These are phyloP conservation scores for Didymella pinodella DNA, from an alignment of 2,329 filamentous ascomycete species.

Conservation along the genomic window DNA sequence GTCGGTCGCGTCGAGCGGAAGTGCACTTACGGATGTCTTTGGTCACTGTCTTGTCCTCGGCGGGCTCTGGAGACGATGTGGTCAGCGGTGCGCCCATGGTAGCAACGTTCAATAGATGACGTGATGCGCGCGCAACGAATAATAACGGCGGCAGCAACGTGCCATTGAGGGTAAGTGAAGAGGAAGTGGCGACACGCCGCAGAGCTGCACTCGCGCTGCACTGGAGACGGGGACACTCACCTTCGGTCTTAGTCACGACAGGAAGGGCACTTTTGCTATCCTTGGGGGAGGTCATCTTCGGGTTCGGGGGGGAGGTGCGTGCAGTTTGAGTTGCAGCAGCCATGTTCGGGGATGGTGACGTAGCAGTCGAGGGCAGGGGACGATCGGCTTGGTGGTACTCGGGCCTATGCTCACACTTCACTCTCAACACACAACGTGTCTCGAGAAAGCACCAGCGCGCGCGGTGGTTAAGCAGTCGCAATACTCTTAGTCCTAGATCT, in stretches of 20 bases:
- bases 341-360: slow-evolving; percentile 48
- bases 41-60: slow-evolving; percentile 30
- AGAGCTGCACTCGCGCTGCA: slow-evolving; percentile 11
- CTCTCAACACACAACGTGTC: slow-evolving; percentile 35
- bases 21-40: slow-evolving; percentile 20
- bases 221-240: slow-evolving; percentile 34
- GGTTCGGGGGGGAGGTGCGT: slow-evolving; percentile 47
- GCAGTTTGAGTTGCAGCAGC: slow-evolving; percentile 47
- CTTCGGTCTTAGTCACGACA: slow-evolving; percentile 45
- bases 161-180: neutral
- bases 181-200: slow-evolving; percentile 9
- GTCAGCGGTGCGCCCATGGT: slow-evolving; percentile 31
- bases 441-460: slow-evolving; percentile 26
- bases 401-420: slow-evolving; percentile 34
- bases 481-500: slow-evolving; percentile 11
- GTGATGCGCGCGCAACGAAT: slow-evolving; percentile 25
- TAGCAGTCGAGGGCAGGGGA: slow-evolving; percentile 41
- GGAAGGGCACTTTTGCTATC: slow-evolving; percentile 47
- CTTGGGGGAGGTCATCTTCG: slow-evolving; percentile 51
- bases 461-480: slow-evolving; percentile 4
- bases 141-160: slow-evolving; percentile 5
- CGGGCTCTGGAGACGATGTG: slow-evolving; percentile 32
- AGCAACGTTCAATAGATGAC: slow-evolving; percentile 19
- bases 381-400: slow-evolving; percentile 40
- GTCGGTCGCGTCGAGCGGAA: slow-evolving; percentile 8